Percentiles rank a stretch among this genome's conserved stretches.
Conservation (phyloP, 2,329 filamentous ascomycete species). For the Tolypocladium pustulatum region DNA sequence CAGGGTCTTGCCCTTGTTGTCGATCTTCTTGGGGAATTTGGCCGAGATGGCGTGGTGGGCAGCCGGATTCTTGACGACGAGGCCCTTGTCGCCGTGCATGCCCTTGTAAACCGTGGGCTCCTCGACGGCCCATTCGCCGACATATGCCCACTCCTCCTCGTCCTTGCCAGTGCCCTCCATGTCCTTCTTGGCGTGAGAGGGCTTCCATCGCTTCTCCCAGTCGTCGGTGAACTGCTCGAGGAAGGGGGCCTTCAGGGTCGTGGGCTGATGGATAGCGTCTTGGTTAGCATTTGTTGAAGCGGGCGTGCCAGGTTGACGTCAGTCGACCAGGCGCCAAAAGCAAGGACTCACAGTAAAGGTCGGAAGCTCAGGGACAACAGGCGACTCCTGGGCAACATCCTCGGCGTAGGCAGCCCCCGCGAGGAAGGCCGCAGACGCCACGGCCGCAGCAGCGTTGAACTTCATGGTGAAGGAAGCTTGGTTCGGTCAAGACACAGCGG, state of each 20-base stretch:
- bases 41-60: slow-evolving; percentile 98
- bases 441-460: slow-evolving; percentile 69
- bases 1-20: slow-evolving; percentile 94
- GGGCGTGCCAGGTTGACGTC: slow-evolving; percentile 2
- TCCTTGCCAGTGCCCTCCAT: slow-evolving; percentile 61
- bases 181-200: slow-evolving; percentile 94
- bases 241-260: slow-evolving; percentile 83
- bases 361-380: slow-evolving; percentile 55
- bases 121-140: slow-evolving; percentile 94
- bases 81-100: slow-evolving; percentile 88
- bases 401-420: slow-evolving; percentile 61
- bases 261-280: slow-evolving; percentile 52
- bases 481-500: background rate
- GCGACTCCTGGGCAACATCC: slow-evolving; percentile 48
- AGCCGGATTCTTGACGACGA: slow-evolving; percentile 95
- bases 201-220: slow-evolving; percentile 90
- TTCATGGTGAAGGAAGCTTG: slow-evolving; percentile 53
- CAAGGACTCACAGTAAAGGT: slow-evolving; percentile 70
- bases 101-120: slow-evolving; percentile 86
- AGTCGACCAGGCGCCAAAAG: background rate
- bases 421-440: slow-evolving; percentile 62
- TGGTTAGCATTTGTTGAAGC: slow-evolving; percentile 9
- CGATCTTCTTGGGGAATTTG: slow-evolving; percentile 93
- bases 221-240: slow-evolving; percentile 97
- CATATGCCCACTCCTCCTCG: slow-evolving; percentile 75